Evolutionary conservation across 495 filamentous ascomycete species (phyloP).

Genomic region (Xylaria palmicola): DNA sequence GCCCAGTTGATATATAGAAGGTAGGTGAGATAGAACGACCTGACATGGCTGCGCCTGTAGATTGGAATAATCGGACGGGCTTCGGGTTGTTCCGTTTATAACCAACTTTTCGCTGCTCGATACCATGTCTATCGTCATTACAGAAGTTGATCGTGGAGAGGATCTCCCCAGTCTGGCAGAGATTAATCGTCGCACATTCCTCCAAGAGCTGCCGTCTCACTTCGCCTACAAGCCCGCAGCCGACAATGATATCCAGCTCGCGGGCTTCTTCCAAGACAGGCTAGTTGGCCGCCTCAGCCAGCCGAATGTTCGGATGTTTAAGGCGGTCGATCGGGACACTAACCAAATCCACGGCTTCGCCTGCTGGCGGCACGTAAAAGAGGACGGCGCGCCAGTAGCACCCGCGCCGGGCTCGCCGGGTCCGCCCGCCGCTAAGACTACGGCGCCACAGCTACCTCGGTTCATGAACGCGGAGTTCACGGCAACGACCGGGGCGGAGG

Average conservation of each 20-base stretch:
- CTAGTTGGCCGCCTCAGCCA: background rate
- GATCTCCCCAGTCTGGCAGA: constrained; percentile 11
- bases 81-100: no score
- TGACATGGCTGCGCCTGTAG: no score
- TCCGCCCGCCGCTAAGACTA: background rate
- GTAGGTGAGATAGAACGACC: background rate
- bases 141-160: background rate
- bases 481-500: background rate
- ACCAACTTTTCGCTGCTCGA: background rate
- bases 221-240: background rate
- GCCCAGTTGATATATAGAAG: background rate
- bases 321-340: constrained; percentile 1
- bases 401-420: background rate
- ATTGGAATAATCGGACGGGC: background rate
- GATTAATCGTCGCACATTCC: constrained; percentile 3
- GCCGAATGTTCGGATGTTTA: background rate
- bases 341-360: constrained; percentile 2
- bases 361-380: background rate
- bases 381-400: background rate
- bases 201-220: constrained; percentile 1
- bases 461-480: background rate
- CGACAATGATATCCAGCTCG: background rate
- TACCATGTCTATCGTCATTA: background rate
- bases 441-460: background rate
- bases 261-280: constrained; percentile 3